Conservation (phyloP, 495 filamentous ascomycete species). For the Aspergillus sclerotioniger region DNA sequence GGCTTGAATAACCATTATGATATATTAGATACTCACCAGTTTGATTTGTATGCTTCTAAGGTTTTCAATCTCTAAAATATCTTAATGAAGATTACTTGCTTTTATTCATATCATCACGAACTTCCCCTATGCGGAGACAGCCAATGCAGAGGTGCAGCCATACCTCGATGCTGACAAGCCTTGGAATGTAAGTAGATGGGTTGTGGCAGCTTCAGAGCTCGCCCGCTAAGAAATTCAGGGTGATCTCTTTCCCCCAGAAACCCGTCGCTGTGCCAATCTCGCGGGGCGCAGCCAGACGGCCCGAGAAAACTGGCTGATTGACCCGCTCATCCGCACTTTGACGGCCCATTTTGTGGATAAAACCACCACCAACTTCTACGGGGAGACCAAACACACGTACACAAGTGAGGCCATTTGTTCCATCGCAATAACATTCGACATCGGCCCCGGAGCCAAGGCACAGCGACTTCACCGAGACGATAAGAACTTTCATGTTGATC, state of each 20-base stretch:
- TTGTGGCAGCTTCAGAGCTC: neutral
- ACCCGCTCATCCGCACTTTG: constrained; percentile 18
- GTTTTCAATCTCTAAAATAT: too few species aligned
- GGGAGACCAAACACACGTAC: constrained; percentile 19
- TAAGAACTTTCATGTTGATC: constrained; percentile 20
- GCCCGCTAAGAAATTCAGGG: constrained; percentile 2
- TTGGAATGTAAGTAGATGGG: constrained; percentile 13
- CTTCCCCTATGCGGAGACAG: constrained; percentile 13
- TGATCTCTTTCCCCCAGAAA: constrained; percentile 26
- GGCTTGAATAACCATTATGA: too few species aligned
- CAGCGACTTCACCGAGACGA: constrained; percentile 20
- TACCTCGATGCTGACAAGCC: constrained; percentile 20
- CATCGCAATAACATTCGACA: constrained; percentile 21
- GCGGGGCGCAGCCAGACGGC: constrained; percentile 19
- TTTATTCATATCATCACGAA: constrained; percentile 25
- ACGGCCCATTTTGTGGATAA: constrained; percentile 20
- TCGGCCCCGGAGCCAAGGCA: constrained; percentile 17
- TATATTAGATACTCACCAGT: too few species aligned
- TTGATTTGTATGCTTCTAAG: too few species aligned
- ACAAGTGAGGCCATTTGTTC: constrained; percentile 19
- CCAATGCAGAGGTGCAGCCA: constrained; percentile 14
- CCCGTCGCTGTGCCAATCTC: constrained; percentile 21
- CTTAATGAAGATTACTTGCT: too few species aligned
- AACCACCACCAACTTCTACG: constrained; percentile 22
- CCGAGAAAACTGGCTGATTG: constrained; percentile 20